A percentile compares a stretch with the other conserved stretches of the same genome.
Evolutionary conservation across 352 stramenopile species (phyloP).

Genomic region (Globisporangium megalacanthum): DNA sequence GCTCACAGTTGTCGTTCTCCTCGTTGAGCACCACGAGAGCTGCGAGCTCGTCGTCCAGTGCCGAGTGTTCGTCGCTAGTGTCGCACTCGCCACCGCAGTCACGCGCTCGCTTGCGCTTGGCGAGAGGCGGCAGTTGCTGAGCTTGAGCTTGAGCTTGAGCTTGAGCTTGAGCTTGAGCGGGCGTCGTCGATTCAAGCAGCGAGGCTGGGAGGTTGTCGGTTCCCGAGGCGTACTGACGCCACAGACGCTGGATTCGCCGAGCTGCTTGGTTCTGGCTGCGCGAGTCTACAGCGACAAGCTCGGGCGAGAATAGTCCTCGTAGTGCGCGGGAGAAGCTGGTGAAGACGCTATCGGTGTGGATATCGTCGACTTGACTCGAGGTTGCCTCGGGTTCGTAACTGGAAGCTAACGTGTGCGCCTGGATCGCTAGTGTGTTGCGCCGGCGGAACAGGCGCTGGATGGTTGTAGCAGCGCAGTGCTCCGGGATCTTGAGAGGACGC

Average conservation of each 20-base stretch:
- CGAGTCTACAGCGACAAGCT: not conserved
- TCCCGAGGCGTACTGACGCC: not conserved
- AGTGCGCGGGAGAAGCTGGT: conserved; percentile 2
- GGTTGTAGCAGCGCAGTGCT: not conserved
- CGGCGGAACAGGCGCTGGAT: conserved; percentile 4
- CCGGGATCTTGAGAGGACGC: not conserved
- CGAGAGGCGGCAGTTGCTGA: not conserved
- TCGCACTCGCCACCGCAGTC: not conserved
- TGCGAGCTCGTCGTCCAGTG: not conserved
- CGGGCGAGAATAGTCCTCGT: not conserved
- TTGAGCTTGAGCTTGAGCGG: not conserved
- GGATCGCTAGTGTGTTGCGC: not conserved
- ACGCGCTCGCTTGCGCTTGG: not conserved
- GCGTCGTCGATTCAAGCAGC: not conserved
- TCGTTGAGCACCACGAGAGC: not conserved
- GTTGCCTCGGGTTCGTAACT: not conserved
- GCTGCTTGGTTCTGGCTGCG: not conserved
- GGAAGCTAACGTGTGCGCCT: not conserved
- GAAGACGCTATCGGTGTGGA: not conserved
- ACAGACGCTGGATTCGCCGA: not conserved
- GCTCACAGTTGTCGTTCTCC: not conserved
- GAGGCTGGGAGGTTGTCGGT: not conserved
- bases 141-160: not conserved
- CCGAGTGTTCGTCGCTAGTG: not conserved
- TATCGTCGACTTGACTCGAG: not conserved